Conservation (phyloP, 441 rosid genomes). For the Syzygium syzygioides region DNA sequence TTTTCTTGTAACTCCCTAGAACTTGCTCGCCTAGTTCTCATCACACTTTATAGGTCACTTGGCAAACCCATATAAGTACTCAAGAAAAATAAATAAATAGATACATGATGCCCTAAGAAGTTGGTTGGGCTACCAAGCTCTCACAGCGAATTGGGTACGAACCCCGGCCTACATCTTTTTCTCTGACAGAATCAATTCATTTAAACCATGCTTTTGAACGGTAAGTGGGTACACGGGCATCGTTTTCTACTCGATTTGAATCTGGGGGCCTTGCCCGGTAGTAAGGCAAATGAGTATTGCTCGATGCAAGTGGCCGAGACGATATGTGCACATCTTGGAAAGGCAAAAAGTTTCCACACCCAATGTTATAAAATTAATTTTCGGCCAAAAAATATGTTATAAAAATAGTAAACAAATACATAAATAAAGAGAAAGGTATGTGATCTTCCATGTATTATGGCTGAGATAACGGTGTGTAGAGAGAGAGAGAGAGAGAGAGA, state of each 20-base stretch:
- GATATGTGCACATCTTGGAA: not conserved
- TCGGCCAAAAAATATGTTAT: not conserved
- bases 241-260: not conserved
- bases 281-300: not conserved
- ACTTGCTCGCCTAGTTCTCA: not conserved
- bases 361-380: not conserved
- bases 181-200: not conserved
- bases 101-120: not conserved
- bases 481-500: not conserved
- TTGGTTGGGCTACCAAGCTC: not conserved
- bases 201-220: not conserved
- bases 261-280: not conserved
- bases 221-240: not conserved
- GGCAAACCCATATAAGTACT: not conserved
- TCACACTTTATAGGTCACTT: not conserved
- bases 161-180: not conserved
- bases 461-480: not conserved
- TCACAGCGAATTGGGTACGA: not conserved
- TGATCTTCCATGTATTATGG: not conserved
- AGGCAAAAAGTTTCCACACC: not conserved
- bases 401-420: not conserved
- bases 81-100: not conserved
- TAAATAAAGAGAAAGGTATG: not conserved
- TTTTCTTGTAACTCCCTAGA: not conserved
- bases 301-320: not conserved